Evolutionary conservation across 164 flowering plant species (phyloP).

Genomic region (Nymphaea colorata): DNA sequence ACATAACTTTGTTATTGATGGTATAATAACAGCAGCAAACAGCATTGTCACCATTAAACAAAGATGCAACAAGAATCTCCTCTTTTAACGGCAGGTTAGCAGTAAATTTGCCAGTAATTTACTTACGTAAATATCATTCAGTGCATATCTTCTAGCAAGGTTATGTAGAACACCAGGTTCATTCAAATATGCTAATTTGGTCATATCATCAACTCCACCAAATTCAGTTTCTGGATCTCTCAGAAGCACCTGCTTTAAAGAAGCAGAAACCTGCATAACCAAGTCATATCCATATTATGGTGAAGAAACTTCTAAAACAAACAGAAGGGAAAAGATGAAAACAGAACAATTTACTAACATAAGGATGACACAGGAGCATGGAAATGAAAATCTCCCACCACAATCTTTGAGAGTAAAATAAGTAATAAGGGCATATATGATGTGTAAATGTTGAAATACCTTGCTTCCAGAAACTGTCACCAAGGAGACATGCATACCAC

Average conservation of each 20-base stretch:
- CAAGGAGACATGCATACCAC: conserved; percentile 47
- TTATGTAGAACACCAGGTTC: conserved; percentile 95
- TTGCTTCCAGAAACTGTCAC: conserved; percentile 48
- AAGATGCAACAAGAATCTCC: background rate
- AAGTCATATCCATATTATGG: background rate
- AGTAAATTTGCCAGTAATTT: too few species aligned
- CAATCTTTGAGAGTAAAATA: background rate
- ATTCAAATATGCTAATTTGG: conserved; percentile 86
- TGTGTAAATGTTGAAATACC: conserved; percentile 22
- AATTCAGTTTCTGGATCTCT: conserved; percentile 71
- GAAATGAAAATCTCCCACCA: too few species aligned
- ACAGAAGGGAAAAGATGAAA: background rate
- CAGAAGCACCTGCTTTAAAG: conserved; percentile 47
- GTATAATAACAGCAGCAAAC: too few species aligned
- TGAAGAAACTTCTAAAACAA: background rate
- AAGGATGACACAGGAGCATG: background rate
- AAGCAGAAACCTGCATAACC: conserved; percentile 31
- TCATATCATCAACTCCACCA: conserved; percentile 98
- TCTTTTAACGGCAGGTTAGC: background rate
- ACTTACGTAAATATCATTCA: conserved; percentile 95
- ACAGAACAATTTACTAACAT: background rate
- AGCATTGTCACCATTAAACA: too few species aligned
- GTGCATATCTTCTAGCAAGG: conserved; percentile 73
- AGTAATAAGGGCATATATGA: background rate
- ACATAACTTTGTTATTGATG: too few species aligned